Conservation (phyloP, 179 eudicot genomes). For the Pouteria campechiana region DNA sequence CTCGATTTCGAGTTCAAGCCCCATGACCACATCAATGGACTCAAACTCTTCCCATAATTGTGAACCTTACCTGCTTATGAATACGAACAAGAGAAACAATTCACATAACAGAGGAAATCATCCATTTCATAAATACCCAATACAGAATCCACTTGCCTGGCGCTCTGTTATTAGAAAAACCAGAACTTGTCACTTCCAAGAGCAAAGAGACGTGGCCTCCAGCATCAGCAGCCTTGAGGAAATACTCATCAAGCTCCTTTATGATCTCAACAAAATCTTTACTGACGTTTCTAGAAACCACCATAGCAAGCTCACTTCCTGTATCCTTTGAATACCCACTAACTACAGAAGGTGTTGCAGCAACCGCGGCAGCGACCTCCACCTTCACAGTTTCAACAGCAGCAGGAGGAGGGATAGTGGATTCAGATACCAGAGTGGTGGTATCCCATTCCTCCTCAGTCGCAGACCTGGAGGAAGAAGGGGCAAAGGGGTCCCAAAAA, state of each 20-base stretch:
- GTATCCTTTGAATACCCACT: constrained; percentile 26
- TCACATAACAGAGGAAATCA: neutral
- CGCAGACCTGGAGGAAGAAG: constrained; percentile 23
- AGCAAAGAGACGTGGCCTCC: constrained; percentile 42
- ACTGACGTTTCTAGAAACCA: constrained; percentile 41
- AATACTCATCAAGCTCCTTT: constrained; percentile 78
- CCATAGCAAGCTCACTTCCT: constrained; percentile 46
- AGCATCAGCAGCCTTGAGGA: constrained; percentile 69
- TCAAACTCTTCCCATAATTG: constrained; percentile 53
- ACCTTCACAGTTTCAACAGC: no score
- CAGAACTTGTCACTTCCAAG: constrained; percentile 43
- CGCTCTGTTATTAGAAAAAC: constrained; percentile 18
- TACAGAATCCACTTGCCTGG: constrained; percentile 6
- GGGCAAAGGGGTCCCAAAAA: constrained; percentile 87
- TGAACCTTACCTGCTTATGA: constrained; percentile 29
- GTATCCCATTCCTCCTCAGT: constrained; percentile 67
- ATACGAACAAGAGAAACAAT: neutral
- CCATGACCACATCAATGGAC: constrained; percentile 47
- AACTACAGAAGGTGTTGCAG: constrained; percentile 39
- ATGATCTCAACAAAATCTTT: constrained; percentile 92
- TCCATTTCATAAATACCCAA: neutral
- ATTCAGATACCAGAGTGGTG: constrained; percentile 16
- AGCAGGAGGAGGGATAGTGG: no score
- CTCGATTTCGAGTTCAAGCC: constrained; percentile 37
- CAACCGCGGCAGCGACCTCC: constrained; percentile 26